Evolutionary conservation across 2,329 filamentous ascomycete species (phyloP).

Genomic region (Huntiella omanensis): DNA sequence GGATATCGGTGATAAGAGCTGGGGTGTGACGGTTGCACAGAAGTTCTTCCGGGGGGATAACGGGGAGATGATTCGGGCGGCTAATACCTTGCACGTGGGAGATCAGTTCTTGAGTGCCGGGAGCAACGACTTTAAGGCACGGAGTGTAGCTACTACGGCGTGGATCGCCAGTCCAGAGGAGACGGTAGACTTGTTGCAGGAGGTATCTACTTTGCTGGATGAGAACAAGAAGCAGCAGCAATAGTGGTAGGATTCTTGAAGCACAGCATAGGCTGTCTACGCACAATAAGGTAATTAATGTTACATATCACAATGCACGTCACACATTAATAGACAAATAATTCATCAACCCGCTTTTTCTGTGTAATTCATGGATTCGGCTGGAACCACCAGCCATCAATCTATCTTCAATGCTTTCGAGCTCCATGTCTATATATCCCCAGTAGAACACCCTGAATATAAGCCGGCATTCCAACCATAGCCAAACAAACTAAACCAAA

Average conservation of each 20-base stretch:
- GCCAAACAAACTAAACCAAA: neutral
- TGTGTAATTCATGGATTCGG: neutral
- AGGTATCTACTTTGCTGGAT: slow-evolving; percentile 45
- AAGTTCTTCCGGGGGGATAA: slow-evolving; percentile 47
- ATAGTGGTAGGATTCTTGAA: too few species aligned
- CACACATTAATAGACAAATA: too few species aligned
- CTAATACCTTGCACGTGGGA: slow-evolving; percentile 79
- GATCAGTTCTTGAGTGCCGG: slow-evolving; percentile 93
- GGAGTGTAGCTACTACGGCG: slow-evolving; percentile 79
- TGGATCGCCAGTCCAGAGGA: slow-evolving; percentile 91
- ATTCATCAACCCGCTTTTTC: too few species aligned
- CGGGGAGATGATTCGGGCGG: slow-evolving; percentile 44
- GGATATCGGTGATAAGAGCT: slow-evolving; percentile 94
- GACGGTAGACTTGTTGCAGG: slow-evolving; percentile 76
- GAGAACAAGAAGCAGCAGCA: slow-evolving; percentile 18
- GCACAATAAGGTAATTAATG: too few species aligned
- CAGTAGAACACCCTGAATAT: neutral
- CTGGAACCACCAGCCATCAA: too few species aligned
- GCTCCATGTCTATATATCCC: neutral
- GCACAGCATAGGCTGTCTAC: too few species aligned
- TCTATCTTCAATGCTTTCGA: neutral
- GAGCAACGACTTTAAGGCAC: slow-evolving; percentile 91
- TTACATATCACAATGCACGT: too few species aligned
- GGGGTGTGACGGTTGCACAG: slow-evolving; percentile 87
- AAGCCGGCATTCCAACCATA: neutral